These are phyloP conservation scores for Elsinoe necatrix DNA, from an alignment of 2,329 filamentous ascomycete genomes.

Conservation along the genomic window DNA sequence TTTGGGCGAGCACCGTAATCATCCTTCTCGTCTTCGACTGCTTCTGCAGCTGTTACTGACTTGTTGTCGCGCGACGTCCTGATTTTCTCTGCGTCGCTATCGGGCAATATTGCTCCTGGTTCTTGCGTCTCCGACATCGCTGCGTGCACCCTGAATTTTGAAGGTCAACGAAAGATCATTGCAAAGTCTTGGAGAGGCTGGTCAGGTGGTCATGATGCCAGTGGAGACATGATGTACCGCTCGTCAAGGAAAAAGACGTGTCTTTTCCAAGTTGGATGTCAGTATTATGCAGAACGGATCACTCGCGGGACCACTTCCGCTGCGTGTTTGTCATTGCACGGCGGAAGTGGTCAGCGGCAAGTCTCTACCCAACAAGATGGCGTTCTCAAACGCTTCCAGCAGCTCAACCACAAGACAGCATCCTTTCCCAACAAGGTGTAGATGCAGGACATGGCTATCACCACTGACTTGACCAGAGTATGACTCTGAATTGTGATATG, in stretches of 20 bases:
- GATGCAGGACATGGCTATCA: neutral
- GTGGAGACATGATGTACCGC: no score
- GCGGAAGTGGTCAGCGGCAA: neutral
- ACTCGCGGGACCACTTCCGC: neutral
- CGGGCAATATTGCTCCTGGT: neutral
- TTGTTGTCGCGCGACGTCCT: neutral
- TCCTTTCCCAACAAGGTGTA: neutral
- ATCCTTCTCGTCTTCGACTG: neutral
- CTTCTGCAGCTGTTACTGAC: neutral
- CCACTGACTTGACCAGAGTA: neutral
- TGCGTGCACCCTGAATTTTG: neutral
- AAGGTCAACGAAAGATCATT: neutral
- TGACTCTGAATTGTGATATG: neutral
- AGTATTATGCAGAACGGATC: neutral
- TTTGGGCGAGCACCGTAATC: constrained; percentile 36
- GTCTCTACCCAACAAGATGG: neutral
- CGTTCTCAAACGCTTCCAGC: neutral
- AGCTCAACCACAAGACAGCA: neutral
- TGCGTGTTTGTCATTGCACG: neutral
- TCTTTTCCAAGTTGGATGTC: neutral
- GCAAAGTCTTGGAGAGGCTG: neutral
- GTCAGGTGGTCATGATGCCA: neutral
- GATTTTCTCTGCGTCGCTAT: neutral
- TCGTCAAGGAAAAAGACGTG: no score
- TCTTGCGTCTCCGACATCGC: neutral